phyloP scores from a whole-genome alignment of 306 rosid genomes.

The Canavalia ensiformis region DNA sequence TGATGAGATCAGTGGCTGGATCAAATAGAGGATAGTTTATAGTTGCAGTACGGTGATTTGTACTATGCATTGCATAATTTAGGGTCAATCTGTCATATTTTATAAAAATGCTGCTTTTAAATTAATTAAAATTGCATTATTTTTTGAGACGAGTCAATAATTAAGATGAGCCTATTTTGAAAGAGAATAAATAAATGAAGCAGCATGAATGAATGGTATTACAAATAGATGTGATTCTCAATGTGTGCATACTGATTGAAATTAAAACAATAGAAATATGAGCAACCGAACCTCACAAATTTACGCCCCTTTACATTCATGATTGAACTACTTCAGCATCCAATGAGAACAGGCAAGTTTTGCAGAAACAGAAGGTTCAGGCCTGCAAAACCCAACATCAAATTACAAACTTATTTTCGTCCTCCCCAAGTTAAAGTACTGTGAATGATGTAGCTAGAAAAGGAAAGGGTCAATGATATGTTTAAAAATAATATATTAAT shows the following conservation, averaged over 20 bases:
- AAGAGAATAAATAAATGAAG: not conserved
- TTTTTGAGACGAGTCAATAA: not conserved
- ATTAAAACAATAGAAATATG: constrained; percentile 20
- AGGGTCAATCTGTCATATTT: not conserved
- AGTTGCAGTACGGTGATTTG: not conserved
- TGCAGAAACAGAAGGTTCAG: constrained; percentile 25
- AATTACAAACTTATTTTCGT: not conserved
- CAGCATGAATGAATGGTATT: not conserved
- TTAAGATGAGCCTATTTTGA: not conserved
- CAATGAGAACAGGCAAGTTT: constrained; percentile 25
- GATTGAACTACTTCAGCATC: constrained; percentile 40
- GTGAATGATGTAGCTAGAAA: not conserved
- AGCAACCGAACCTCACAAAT: constrained; percentile 71
- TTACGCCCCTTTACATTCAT: constrained; percentile 59
- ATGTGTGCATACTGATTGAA: not conserved
- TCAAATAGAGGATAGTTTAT: too few relatives aligned
- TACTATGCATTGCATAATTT: not conserved
- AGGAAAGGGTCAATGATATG: not conserved
- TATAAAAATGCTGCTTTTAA: not conserved
- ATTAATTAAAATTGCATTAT: not conserved
- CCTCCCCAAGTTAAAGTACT: not conserved
- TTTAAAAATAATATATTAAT: not conserved
- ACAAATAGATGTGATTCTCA: not conserved
- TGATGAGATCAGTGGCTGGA: too few relatives aligned
- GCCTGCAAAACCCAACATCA: constrained; percentile 48